Base-by-base conservation (phyloP, 1,139 yeast genomes). In the Eremothecium sinecaudum region DNA sequence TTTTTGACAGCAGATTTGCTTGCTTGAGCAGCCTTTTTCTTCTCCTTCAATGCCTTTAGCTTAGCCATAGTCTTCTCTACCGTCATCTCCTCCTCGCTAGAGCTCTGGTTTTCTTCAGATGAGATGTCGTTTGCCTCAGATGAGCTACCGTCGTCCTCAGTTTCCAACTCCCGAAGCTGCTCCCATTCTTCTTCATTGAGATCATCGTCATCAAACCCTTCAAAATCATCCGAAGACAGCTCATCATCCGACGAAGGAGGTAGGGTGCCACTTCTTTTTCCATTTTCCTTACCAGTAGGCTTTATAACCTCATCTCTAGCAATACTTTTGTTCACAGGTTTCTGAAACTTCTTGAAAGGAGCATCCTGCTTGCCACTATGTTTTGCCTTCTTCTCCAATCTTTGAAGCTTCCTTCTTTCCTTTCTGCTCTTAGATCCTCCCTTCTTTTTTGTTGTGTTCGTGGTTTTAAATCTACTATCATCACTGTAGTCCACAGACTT, bases 181-280 rank as follows among this genome's bases (percentile, higher is more conserved):
- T 55, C 62, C 45, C 58, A 59, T 21, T 63, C 69, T 27, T 64
- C 73, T 7, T 62, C 69, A 28, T 64, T 68, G 21, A 61, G 49
- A 21, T 59, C 73, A 15, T 55, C 65, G 25, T 60, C 63, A 34
- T 52, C 61, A 15, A 51, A 50, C 17, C 53, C 62, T 35, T 64
- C 71, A 41, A 66, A 67, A 43, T 68, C 72, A 13, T 66, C 69
- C 5, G 65, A 59, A 39, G 68, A 61, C 28, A 68, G 44, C 23
- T 68, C 72, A 43, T 67, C 72, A 42, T 66, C 71, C 2, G 66
- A 58, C 2, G 65, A 60, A 42, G 61, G 53, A 11, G 61, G 62
- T 16, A 39, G 17, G 13, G 35, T 37, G 13, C 18, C 28, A 35
- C 30, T 29, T 28, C 20, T n/a, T 12, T 18, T 10, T 17, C 25